Percentiles rank a stretch among this genome's conserved stretches.
Conservation (phyloP, 2,329 filamentous ascomycete species). For the Calonectria pteridis region DNA sequence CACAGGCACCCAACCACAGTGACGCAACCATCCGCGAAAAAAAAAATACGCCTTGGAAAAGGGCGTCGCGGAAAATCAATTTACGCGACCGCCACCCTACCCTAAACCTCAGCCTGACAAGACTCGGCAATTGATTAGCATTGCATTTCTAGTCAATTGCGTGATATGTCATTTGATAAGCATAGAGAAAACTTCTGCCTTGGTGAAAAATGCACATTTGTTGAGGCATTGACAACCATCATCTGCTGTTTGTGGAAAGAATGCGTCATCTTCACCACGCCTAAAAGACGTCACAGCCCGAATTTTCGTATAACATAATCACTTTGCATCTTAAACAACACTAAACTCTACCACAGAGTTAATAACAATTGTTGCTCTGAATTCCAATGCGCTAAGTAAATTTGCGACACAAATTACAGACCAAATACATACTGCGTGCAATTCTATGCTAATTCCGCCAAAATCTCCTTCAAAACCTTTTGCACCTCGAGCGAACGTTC, state of each 20-base stretch:
- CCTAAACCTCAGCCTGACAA: neutral
- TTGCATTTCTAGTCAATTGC: neutral
- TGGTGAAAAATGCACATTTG: neutral
- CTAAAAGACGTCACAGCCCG: neutral
- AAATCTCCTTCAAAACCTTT: conserved; percentile 55
- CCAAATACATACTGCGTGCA: neutral
- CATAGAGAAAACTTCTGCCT: neutral
- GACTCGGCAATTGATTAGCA: neutral
- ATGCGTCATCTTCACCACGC: neutral
- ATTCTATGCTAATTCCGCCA: conserved; percentile 45
- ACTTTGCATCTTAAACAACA: neutral
- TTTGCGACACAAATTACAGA: neutral
- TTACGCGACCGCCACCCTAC: conserved; percentile 29
- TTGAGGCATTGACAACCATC: neutral
- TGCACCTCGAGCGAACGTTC: conserved; percentile 62
- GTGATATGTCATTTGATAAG: neutral
- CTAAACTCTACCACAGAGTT: neutral
- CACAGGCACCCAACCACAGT: conserved; percentile 49
- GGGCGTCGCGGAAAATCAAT: conserved; percentile 39
- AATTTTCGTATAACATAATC: neutral
- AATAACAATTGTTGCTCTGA: neutral
- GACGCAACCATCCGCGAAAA: conserved; percentile 43
- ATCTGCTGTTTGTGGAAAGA: neutral
- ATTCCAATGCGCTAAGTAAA: neutral
- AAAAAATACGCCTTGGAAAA: neutral